Base-by-base conservation (phyloP, 1,284 basidiomycete species). In the Phellinidium pouzarii region DNA sequence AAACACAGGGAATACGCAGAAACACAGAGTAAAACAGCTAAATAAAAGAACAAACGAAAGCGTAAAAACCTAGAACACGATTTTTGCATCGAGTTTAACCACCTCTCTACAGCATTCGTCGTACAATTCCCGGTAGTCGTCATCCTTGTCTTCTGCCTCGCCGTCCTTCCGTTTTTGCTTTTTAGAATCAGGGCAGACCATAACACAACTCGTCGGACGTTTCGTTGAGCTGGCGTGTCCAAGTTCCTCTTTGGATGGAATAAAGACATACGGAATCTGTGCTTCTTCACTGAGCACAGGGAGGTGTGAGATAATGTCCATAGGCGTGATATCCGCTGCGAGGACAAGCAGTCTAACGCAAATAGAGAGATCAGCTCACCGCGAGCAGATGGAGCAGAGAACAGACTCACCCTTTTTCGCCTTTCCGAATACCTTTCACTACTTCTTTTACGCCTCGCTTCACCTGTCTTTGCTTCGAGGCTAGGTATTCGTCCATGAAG, bases 281-380 rank as follows among this genome's bases (percentile, higher is more conserved):
- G 92, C 88, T 68, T 99, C 96, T 71, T 99, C 96, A 53, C 91
- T 89, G 63, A 99, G 75, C 27, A 98, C 76, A 12, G 96, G 96
- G 52, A 99, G 78, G 71, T 99, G 96, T 20, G 93, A 94, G 61
- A 99, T 90, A 61, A 99, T 97, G 70, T 99, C 96, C 63, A 99
- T 88, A 22, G 96, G 96, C 45, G 90, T 94, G 66, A 99, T 99
- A 70, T 99, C 96, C 40, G 89, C 94, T 3, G 96, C 96, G 53
- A 99, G 81, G 52, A 99, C 75, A 42, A 99, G 82, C 22, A 99
- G 75, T 17, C 91, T 93, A 59, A 19, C 34, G 41, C 14, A 48
- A 26, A 27, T n/a, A n/a, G 5, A 6, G 19, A 23, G 50, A 36
- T 14, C 17, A 38, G 11, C 45, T 19, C 25, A 20, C 40, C 31